Conservation (phyloP, 495 filamentous ascomycete species). For the Hyaloscypha bicolor region DNA sequence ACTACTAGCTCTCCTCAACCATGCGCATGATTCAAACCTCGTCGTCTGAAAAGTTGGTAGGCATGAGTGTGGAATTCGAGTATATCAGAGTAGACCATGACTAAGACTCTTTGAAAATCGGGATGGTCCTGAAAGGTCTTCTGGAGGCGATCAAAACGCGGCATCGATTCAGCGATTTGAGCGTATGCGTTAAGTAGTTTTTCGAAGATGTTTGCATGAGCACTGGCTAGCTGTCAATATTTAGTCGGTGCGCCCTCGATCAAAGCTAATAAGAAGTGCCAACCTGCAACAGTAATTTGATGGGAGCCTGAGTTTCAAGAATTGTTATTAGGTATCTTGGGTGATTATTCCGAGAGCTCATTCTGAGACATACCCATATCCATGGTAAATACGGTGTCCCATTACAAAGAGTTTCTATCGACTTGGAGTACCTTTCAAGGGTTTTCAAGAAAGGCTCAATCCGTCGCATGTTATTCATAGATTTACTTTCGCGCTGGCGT, state of each 20-base stretch:
- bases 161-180: conserved; percentile 40
- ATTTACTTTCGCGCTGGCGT: conserved; percentile 26
- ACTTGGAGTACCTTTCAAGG: conserved; percentile 37
- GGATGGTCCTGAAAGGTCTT: conserved; percentile 33
- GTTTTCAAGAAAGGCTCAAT: conserved; percentile 36
- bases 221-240: conserved; percentile 25
- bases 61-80: conserved; percentile 42
- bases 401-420: conserved; percentile 41
- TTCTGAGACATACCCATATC: too few species aligned
- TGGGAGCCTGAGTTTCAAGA: too few species aligned
- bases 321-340: too few species aligned
- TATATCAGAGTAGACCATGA: conserved; percentile 40
- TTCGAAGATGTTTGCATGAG: conserved; percentile 30
- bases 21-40: conserved; percentile 13
- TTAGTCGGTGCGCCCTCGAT: conserved; percentile 18
- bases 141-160: conserved; percentile 36
- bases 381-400: conserved; percentile 43
- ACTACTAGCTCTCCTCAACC: background rate
- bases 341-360: too few species aligned
- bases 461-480: conserved; percentile 35
- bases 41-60: conserved; percentile 41
- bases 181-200: conserved; percentile 40
- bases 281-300: conserved; percentile 20
- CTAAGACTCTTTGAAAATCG: conserved; percentile 37
- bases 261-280: conserved; percentile 35